phyloP scores from a whole-genome alignment of 2,329 filamentous ascomycete species.

The Sordariomycetes sp. region DNA sequence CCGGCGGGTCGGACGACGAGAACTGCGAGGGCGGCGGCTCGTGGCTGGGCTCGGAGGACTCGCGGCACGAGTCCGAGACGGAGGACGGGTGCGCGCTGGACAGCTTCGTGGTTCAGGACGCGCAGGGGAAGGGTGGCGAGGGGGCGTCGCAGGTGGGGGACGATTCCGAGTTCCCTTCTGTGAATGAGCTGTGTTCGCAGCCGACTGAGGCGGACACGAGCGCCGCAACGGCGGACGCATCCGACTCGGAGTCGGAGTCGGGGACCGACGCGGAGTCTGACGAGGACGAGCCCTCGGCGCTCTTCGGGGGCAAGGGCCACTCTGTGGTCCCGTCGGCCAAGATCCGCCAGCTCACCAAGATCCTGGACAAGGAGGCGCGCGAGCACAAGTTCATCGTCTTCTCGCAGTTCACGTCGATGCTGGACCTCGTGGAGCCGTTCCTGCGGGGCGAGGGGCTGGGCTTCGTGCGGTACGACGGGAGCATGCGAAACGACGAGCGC shows the following conservation, averaged over 20 bases:
- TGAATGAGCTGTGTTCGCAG: constrained; percentile 1
- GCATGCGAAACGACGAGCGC: constrained; percentile 86
- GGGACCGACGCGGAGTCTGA: constrained; percentile 18
- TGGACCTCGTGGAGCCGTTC: constrained; percentile 92
- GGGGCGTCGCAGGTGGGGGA: constrained; percentile 9
- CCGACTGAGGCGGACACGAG: background rate
- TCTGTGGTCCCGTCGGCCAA: constrained; percentile 68
- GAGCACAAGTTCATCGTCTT: constrained; percentile 98
- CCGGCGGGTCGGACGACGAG: constrained; percentile 79
- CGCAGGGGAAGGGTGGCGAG: constrained; percentile 14
- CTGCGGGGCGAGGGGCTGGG: constrained; percentile 62
- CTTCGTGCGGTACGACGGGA: constrained; percentile 86
- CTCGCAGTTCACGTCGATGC: constrained; percentile 96
- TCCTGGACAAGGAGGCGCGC: constrained; percentile 66
- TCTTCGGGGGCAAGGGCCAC: background rate
- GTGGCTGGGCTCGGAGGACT: constrained; percentile 63
- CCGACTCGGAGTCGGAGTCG: constrained; percentile 23
- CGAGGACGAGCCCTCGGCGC: background rate
- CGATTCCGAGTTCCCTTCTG: constrained; percentile 9
- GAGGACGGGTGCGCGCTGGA: constrained; percentile 43
- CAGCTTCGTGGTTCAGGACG: constrained; percentile 46
- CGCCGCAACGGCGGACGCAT: background rate
- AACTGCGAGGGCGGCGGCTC: constrained; percentile 81
- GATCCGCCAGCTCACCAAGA: constrained; percentile 73
- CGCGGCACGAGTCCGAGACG: constrained; percentile 41